Conservation (phyloP, 73 alveolate genomes). For the Blepharisma japonicum region DNA sequence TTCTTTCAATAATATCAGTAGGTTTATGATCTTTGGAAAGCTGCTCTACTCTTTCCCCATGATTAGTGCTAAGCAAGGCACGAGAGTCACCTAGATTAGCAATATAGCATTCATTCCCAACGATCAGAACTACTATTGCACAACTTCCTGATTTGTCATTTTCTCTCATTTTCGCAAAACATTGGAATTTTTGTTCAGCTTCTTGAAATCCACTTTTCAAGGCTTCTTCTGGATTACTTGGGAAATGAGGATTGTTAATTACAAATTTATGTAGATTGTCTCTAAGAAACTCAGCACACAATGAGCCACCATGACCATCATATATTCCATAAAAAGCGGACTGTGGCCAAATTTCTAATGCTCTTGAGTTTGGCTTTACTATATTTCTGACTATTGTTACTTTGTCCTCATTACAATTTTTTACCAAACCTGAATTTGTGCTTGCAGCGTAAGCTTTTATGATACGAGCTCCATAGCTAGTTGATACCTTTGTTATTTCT, state of each 20-base stretch:
- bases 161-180: slow-evolving; percentile 50
- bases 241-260: slow-evolving; percentile 79
- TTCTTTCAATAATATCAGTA: slow-evolving; percentile 66
- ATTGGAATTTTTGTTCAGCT: slow-evolving; percentile 83
- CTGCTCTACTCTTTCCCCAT: slow-evolving; percentile 58
- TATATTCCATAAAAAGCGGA: slow-evolving; percentile 91
- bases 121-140: slow-evolving; percentile 76
- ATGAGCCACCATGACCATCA: slow-evolving; percentile 99
- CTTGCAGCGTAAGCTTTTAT: slow-evolving; percentile 37
- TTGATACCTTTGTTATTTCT: too few species aligned
- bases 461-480: background rate
- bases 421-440: slow-evolving; percentile 35
- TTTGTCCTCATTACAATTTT: slow-evolving; percentile 62
- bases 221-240: slow-evolving; percentile 89
- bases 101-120: slow-evolving; percentile 72
- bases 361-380: slow-evolving; percentile 52
- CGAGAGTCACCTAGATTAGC: slow-evolving; percentile 96
- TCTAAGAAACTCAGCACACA: slow-evolving; percentile 95
- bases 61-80: slow-evolving; percentile 78
- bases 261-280: slow-evolving; percentile 87
- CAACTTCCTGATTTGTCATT: slow-evolving; percentile 89
- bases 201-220: slow-evolving; percentile 80
- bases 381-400: slow-evolving; percentile 53
- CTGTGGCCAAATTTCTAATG: slow-evolving; percentile 88
- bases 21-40: slow-evolving; percentile 92